These are phyloP conservation scores for Phialocephala subalpina DNA, from an alignment of 2,329 filamentous ascomycete species.

Conservation along the genomic window DNA sequence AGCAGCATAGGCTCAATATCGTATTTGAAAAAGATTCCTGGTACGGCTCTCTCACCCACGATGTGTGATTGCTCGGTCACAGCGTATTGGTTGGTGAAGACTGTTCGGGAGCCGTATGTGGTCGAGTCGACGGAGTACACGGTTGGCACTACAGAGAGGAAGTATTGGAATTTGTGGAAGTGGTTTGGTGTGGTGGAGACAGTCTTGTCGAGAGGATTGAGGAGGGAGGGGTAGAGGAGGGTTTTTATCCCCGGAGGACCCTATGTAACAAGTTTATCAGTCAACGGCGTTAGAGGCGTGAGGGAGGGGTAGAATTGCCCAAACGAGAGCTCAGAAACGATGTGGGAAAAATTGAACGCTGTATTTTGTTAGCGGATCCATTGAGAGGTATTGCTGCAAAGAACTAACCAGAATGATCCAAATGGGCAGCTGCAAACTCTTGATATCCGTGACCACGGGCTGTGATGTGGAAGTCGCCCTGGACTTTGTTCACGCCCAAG, in stretches of 20 bases:
- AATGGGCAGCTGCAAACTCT: constrained; percentile 74
- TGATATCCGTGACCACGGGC: constrained; percentile 94
- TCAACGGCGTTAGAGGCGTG: no score
- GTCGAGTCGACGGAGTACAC: constrained; percentile 76
- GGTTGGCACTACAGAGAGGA: constrained; percentile 92
- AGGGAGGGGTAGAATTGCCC: constrained; percentile 96
- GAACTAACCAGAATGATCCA: constrained; percentile 79
- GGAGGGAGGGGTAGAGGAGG: constrained; percentile 91
- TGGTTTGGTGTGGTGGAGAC: constrained; percentile 76
- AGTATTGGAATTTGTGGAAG: constrained; percentile 99
- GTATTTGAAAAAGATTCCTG: constrained; percentile 97
- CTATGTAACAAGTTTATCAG: no score
- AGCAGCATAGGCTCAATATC: constrained; percentile 96
- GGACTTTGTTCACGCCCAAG: constrained; percentile 93
- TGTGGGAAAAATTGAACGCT: constrained; percentile 98
- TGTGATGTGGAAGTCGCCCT: constrained; percentile 98
- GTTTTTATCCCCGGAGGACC: no score
- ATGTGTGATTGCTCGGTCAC: constrained; percentile 86
- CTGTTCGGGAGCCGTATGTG: constrained; percentile 57
- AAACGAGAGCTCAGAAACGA: constrained; percentile 95
- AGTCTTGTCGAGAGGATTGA: constrained; percentile 94
- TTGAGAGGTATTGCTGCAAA: background rate
- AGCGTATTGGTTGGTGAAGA: constrained; percentile 97
- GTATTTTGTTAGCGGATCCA: constrained; percentile 35
- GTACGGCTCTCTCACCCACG: constrained; percentile 75